These are phyloP conservation scores for Komagataella pseudopastoris DNA, from an alignment of 805 yeast genomes.

Conservation along the genomic window DNA sequence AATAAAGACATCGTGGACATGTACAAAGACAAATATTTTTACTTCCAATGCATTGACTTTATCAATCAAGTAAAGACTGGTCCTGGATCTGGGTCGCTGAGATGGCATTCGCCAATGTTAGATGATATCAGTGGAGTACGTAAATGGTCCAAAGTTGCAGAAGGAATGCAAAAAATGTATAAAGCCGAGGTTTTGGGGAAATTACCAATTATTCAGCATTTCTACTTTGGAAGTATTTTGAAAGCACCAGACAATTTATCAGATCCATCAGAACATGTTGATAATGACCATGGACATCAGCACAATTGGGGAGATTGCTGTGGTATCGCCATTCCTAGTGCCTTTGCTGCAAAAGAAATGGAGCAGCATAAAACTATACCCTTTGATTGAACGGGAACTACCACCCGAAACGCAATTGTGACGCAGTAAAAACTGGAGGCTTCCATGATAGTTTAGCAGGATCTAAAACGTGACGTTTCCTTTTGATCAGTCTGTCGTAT, in stretches of 20 bases:
- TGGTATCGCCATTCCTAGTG: conserved; percentile 93
- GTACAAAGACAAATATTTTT: conserved; percentile 26
- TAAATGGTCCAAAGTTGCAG: conserved; percentile 80
- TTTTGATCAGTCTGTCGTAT: conserved; percentile 52
- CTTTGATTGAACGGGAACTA: conserved; percentile 35
- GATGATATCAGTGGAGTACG: conserved; percentile 91
- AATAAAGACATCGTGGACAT: conserved; percentile 31
- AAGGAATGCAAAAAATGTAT: conserved; percentile 95
- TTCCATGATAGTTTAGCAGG: conserved; percentile 72
- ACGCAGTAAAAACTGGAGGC: conserved; percentile 93
- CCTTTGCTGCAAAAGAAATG: conserved; percentile 74
- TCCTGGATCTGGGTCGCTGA: conserved; percentile 54
- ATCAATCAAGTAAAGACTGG: conserved; percentile 56
- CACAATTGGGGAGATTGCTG: conserved; percentile 94
- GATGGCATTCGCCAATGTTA: conserved; percentile 96
- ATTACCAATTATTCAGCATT: conserved; percentile 90
- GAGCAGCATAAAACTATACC: conserved; percentile 38
- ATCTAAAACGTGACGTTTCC: conserved; percentile 62
- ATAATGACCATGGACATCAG: conserved; percentile 25
- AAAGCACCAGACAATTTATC: conserved; percentile 61
- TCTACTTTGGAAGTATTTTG: conserved; percentile 64
- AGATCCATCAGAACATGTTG: conserved; percentile 12
- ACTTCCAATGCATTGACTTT: conserved; percentile 62
- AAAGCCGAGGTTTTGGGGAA: conserved; percentile 84
- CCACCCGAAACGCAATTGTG: conserved; percentile 95